Conservation (phyloP, 2,329 filamentous ascomycete species). For the Aspergillus luchuensis region DNA sequence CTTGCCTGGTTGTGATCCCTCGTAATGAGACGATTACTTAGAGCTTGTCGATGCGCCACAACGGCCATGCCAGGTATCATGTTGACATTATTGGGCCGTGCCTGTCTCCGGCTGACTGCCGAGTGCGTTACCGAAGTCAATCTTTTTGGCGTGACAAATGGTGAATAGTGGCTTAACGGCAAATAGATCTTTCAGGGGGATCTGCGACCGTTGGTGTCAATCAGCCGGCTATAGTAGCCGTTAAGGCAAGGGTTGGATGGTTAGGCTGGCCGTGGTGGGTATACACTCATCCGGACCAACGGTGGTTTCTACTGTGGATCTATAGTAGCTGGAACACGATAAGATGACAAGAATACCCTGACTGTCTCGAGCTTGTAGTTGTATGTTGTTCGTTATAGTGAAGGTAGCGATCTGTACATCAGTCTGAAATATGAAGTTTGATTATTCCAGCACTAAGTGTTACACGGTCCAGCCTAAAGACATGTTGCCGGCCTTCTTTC, state of each 20-base stretch:
- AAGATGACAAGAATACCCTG: too few species aligned
- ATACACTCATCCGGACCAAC: neutral
- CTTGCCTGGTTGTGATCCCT: neutral
- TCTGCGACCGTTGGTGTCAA: conserved; percentile 1
- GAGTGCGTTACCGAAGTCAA: neutral
- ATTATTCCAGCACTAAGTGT: too few species aligned
- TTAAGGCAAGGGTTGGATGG: too few species aligned
- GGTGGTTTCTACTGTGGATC: too few species aligned
- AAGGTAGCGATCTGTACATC: too few species aligned
- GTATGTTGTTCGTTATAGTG: too few species aligned
- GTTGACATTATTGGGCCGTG: neutral
- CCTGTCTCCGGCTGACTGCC: neutral
- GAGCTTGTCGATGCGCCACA: neutral
- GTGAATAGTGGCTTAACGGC: neutral
- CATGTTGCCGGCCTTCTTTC: too few species aligned
- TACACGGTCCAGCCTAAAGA: too few species aligned
- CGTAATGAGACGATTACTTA: neutral
- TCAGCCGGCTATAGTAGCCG: neutral
- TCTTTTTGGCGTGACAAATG: neutral
- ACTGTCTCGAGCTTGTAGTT: too few species aligned
- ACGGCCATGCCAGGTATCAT: neutral
- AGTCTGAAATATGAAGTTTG: too few species aligned
- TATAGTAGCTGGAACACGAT: too few species aligned
- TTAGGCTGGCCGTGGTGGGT: neutral
- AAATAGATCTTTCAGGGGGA: neutral